Percentiles rank a stretch among this genome's conserved stretches.
These are phyloP conservation scores for Diutina rugosa DNA, from an alignment of 1,139 yeast genomes.

Conservation along the genomic window DNA sequence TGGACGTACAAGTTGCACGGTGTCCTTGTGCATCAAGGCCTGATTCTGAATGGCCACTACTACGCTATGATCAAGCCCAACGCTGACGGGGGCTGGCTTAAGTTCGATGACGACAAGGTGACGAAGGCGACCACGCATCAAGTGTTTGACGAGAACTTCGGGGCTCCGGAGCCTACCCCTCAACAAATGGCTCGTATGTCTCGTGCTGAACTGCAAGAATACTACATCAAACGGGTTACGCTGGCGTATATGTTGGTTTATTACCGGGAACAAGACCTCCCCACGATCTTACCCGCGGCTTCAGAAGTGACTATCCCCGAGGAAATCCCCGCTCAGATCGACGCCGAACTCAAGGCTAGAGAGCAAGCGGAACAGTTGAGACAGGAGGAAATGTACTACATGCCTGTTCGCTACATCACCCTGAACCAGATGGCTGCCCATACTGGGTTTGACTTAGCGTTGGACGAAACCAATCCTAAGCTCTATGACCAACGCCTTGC, in stretches of 20 bases:
- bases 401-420: conserved; percentile 45
- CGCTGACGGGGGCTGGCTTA: conserved; percentile 57
- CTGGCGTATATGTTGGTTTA: conserved; percentile 97
- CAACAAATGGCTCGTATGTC: conserved; percentile 36
- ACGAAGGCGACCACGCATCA: conserved; percentile 75
- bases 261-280: conserved; percentile 51
- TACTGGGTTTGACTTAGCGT: conserved; percentile 69
- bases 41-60: conserved; percentile 90
- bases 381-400: conserved; percentile 71
- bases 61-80: conserved; percentile 87
- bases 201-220: conserved; percentile 49
- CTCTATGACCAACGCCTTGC: conserved; percentile 30
- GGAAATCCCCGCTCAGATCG: conserved; percentile 56
- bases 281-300: conserved; percentile 44
- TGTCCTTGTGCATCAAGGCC: conserved; percentile 92
- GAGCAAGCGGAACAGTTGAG: conserved; percentile 46
- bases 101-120: conserved; percentile 92
- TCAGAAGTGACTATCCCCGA: conserved; percentile 42
- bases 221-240: conserved; percentile 64
- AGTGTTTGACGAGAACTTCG: conserved; percentile 88
- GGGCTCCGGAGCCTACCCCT: conserved; percentile 50
- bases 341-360: conserved; percentile 45
- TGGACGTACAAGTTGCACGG: conserved; percentile 83
- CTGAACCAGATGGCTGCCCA: conserved; percentile 39
- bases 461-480: conserved; percentile 31